Base-by-base conservation (phyloP, 192 early-diverging fungal genomes). In the Gaertneriomyces sp. region DNA sequence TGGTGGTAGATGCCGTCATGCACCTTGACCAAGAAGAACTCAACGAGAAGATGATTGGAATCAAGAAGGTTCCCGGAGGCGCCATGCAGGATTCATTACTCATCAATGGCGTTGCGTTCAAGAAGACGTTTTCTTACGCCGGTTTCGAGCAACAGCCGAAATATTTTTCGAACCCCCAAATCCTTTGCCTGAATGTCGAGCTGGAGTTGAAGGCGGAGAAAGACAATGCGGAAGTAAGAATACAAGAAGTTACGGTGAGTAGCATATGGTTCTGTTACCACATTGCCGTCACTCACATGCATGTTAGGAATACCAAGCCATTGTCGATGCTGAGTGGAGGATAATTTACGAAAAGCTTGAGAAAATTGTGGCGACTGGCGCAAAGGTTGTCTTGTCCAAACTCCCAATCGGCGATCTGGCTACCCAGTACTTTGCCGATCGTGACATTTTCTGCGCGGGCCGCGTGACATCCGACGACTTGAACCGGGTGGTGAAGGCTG, bases 131-230 rank as follows among this genome's bases (percentile, higher is more conserved):
- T 75, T 91, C 93, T 19, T 97, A 99, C 76, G 96, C 96, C 42
- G 96, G 96, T 60, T 99, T 99, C 66, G 96, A 99, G 79, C 96
- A 99, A 79, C 95, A 99, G 78, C 96, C 96, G 63, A 99, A 99
- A 79, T 74, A 79, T 38, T 95, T 97, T 75, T 85, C 87, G 65
- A 82, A 88, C 74, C 96, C 95, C 62, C 91, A 88, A 79, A 90
- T 99, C 46, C 75, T 95, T 49, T 91, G 86, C 60, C 85, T 99
- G 73, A 97, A 99, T 71, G 93, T 99, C 41, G 95, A 99, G 82
- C 81, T 99, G 55, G 96, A 99, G 80, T 80, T 99, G 64, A 99
- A 97, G 86, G 96, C 96, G 45, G 96, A 99, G 74, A 93, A 93
- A 72, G 96, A 99, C 70, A 99, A 99, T 76, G 96, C 96, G 33